A percentile compares a stretch with the other conserved stretches of the same genome.
Evolutionary conservation across 306 rosid genomes (phyloP).

Genomic region (Quercus ilex): DNA sequence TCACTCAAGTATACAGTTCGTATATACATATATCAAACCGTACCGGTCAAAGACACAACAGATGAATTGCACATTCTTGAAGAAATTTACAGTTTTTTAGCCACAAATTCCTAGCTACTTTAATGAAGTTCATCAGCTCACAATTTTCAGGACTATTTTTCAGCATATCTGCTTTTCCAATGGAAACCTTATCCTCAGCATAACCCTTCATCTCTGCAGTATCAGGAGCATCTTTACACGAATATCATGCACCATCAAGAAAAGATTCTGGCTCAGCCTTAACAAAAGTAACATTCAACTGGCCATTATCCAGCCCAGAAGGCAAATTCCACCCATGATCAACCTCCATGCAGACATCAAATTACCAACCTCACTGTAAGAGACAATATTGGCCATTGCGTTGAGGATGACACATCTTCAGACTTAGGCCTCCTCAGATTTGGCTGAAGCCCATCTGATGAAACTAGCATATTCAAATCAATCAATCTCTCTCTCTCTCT

Average conservation of each 20-base stretch:
- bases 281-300: slow-evolving; percentile 33
- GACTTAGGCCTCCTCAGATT: slow-evolving; percentile 61
- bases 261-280: slow-evolving; percentile 47
- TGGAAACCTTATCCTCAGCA: slow-evolving; percentile 36
- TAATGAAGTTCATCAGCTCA: slow-evolving; percentile 65
- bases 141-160: slow-evolving; percentile 53
- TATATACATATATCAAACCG: not conserved
- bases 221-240: slow-evolving; percentile 27
- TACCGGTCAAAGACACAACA: slow-evolving; percentile 94
- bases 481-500: slow-evolving; percentile 25
- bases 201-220: slow-evolving; percentile 34
- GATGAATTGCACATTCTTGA: slow-evolving; percentile 87
- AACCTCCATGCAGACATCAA: slow-evolving; percentile 38
- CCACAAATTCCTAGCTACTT: slow-evolving; percentile 82
- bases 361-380: slow-evolving; percentile 43
- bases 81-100: slow-evolving; percentile 81
- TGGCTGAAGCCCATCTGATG: slow-evolving; percentile 49
- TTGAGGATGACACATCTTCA: slow-evolving; percentile 50
- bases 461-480: slow-evolving; percentile 70
- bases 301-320: slow-evolving; percentile 43
- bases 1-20: not conserved
- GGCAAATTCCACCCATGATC: slow-evolving; percentile 47
- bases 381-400: slow-evolving; percentile 33
- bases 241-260: slow-evolving; percentile 26
- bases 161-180: slow-evolving; percentile 38